A percentile compares a stretch with the other conserved stretches of the same genome.
phyloP scores from a whole-genome alignment of 192 early-diverging fungal genomes.

The Coemansia sp. region DNA sequence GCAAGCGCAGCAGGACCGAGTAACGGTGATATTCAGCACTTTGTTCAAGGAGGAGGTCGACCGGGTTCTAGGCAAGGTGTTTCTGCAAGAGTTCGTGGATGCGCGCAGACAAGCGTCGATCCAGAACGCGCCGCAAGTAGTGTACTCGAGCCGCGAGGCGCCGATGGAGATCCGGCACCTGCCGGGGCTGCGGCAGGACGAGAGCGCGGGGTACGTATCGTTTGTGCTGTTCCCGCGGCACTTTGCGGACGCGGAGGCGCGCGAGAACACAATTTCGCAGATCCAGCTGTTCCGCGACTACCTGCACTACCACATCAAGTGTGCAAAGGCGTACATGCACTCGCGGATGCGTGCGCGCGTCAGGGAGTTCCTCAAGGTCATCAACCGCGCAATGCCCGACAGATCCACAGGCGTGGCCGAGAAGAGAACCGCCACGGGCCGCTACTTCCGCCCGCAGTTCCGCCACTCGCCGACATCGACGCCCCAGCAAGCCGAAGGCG shows the following conservation, averaged over 20 bases:
- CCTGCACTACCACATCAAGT: conserved; percentile 99
- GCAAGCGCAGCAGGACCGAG: conserved; percentile 85
- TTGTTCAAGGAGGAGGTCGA: conserved; percentile 98
- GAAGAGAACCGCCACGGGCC: conserved; percentile 67
- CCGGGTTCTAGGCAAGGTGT: conserved; percentile 91
- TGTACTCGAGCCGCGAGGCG: conserved; percentile 88
- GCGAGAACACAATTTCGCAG: conserved; percentile 89
- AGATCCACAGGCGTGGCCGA: conserved; percentile 59
- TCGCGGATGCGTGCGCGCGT: conserved; percentile 95
- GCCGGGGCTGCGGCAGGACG: conserved; percentile 68
- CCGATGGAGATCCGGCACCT: conserved; percentile 90
- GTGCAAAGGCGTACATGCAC: conserved; percentile 99
- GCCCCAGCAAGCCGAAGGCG: conserved; percentile 26
- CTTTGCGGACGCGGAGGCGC: conserved; percentile 66
- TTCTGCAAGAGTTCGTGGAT: conserved; percentile 99
- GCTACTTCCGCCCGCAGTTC: conserved; percentile 57
- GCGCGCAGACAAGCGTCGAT: conserved; percentile 85
- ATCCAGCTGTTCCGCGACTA: conserved; percentile 98
- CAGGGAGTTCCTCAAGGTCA: conserved; percentile 93
- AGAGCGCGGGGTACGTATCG: conserved; percentile 90
- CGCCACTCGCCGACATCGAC: conserved; percentile 40
- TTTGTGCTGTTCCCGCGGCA: conserved; percentile 97
- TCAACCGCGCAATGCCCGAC: conserved; percentile 98
- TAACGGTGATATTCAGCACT: conserved; percentile 97
- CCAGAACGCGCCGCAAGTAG: conserved; percentile 95